These are phyloP conservation scores for Magnolia sinica DNA, from an alignment of 164 flowering plant genomes.

Conservation along the genomic window DNA sequence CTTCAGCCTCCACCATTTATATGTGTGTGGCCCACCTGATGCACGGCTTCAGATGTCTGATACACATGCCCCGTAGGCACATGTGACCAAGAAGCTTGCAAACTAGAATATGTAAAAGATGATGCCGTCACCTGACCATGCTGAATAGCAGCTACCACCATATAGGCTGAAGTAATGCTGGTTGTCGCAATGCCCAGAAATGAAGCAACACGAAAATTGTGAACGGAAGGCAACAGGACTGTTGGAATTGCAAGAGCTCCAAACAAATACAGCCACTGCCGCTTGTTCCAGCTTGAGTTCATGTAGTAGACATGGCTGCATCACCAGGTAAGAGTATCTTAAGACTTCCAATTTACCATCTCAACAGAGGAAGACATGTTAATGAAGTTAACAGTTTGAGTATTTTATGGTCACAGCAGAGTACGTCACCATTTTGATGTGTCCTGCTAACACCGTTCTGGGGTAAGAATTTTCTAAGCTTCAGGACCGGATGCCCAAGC, in stretches of 20 bases:
- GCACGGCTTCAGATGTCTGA: background rate
- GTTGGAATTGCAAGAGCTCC: constrained; percentile 9
- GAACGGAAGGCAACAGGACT: constrained; percentile 14
- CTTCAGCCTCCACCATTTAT: too few relatives aligned
- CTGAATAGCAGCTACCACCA: constrained; percentile 10
- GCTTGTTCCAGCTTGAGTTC: constrained; percentile 11
- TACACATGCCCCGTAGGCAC: background rate
- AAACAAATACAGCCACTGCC: constrained; percentile 13
- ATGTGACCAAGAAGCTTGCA: background rate
- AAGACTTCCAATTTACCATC: background rate
- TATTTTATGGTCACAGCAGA: background rate
- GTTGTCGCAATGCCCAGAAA: constrained; percentile 13
- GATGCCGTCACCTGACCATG: constrained; percentile 13
- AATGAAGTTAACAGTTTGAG: too few relatives aligned
- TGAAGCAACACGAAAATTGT: constrained; percentile 12
- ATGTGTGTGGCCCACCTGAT: background rate
- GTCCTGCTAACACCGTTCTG: background rate
- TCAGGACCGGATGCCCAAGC: background rate
- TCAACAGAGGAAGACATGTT: background rate
- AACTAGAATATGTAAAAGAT: background rate
- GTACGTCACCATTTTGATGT: background rate
- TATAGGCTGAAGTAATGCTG: constrained; percentile 10
- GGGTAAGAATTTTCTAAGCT: background rate
- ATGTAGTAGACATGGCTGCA: constrained; percentile 14
- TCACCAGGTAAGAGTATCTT: background rate